Base-by-base conservation (phyloP, 2,329 filamentous ascomycete species). In the Calycina herbarum region DNA sequence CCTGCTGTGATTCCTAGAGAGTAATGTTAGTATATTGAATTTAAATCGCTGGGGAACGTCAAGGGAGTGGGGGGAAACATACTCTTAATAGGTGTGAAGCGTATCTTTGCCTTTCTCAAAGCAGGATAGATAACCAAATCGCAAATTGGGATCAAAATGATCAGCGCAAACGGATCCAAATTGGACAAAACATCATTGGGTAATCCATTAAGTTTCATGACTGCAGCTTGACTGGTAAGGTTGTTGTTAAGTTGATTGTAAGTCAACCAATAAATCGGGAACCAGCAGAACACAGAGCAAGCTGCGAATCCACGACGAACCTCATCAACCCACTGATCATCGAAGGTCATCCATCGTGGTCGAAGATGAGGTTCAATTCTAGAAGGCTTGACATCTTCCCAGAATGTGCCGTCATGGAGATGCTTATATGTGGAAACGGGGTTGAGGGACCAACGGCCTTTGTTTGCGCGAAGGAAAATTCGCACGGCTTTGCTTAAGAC, bases 271-370 rank as follows among this genome's bases (percentile, higher is more conserved):
- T 79, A 84, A 10, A 84, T 76, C n/a, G 82, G 82, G 64, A 79
- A 80, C 78, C 82, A 83, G 42, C 80, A 73, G 77, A 91, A 94
- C 40, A 92, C 89, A 69, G 85, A 82, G 80, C 89, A 91, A 64
- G 89, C 89, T 71, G 84, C 82, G 64, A 91, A 80, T 67, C 89
- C 90, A 77, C 90, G 88, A 62, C 83, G 82, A 59, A 93, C 87
- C 75, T 94, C 89, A 74, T 93, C 90, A 40, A 94, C 91, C 90
- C 91, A 94, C 62, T 86, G 86, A 71, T 94, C 92, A 68, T 94
- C 91, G 71, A 93, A 93, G 0, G 88, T 90, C 89, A 94, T 93
- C 90, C 90, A 94, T 0, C 64, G 51, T 0, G 90, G 90, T 63
- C 87, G 87, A 68, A 82, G 75, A 1, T 76, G 77, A 45, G 82